phyloP scores from a whole-genome alignment of 1,139 yeast genomes.

The Lodderomyces beijingensis region DNA sequence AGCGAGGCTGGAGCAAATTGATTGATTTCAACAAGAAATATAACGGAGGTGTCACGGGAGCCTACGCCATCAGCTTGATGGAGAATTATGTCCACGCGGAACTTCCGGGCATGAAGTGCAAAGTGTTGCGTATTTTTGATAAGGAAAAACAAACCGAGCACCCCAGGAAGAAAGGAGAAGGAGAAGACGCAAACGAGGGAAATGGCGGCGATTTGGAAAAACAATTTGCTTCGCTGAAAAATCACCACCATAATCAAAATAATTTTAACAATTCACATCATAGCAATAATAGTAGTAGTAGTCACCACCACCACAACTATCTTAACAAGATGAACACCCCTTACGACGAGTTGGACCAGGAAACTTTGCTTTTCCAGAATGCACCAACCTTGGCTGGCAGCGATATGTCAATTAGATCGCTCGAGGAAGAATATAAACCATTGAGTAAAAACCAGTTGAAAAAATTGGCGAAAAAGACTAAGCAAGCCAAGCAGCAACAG shows the following conservation, averaged over 20 bases:
- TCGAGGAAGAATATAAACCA: conserved; percentile 17
- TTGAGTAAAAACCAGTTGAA: conserved; percentile 36
- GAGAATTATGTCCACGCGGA: conserved; percentile 28
- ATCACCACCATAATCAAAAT: not conserved
- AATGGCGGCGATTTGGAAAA: not conserved
- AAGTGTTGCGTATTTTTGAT: conserved; percentile 31
- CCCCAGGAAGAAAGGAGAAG: conserved; percentile 1
- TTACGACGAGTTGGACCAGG: conserved; percentile 32
- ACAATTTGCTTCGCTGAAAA: not conserved
- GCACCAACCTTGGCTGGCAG: conserved; percentile 7
- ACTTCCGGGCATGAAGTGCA: conserved; percentile 29
- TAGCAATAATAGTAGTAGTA: not conserved
- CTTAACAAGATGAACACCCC: conserved; percentile 18
- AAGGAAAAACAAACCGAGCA: conserved; percentile 2
- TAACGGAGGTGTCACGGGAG: conserved; percentile 37
- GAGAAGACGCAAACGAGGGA: not conserved
- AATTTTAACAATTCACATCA: not conserved
- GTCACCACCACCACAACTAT: conserved; percentile 4
- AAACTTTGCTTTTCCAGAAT: conserved; percentile 21
- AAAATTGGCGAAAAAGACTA: conserved; percentile 25
- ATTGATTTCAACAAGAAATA: conserved; percentile 28
- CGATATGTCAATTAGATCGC: conserved; percentile 10
- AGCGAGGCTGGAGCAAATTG: conserved; percentile 33
- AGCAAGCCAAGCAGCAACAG: conserved; percentile 11
- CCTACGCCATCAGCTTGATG: conserved; percentile 33